Conservation (phyloP, 2,329 filamentous ascomycete genomes). For the Hortaea sp. region DNA sequence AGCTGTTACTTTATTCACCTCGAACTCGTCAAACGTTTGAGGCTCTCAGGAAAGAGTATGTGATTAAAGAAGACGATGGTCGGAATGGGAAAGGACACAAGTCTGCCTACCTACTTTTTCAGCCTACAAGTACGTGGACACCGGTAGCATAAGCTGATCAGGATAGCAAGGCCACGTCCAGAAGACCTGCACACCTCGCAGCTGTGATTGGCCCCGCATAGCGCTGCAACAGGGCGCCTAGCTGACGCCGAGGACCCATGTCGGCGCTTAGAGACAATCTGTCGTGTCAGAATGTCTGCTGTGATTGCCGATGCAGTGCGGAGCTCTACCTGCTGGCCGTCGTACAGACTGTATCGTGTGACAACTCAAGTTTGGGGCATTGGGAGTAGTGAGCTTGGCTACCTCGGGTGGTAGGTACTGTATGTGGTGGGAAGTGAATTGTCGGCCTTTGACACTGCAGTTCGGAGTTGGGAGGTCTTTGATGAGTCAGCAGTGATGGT, state of each 20-base stretch:
- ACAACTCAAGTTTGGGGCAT: too few relatives aligned
- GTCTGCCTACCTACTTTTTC: background rate
- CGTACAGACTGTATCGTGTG: too few relatives aligned
- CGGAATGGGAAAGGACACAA: background rate
- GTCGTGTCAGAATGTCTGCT: too few relatives aligned
- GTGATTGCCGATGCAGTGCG: too few relatives aligned
- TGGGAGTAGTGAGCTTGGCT: too few relatives aligned
- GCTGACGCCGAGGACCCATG: background rate
- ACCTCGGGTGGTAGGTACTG: too few relatives aligned
- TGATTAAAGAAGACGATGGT: background rate
- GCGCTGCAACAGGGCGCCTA: background rate
- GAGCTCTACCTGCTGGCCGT: too few relatives aligned
- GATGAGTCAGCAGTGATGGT: too few relatives aligned
- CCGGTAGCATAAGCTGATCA: background rate
- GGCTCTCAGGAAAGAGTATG: background rate
- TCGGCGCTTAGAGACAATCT: too few relatives aligned
- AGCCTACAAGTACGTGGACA: background rate
- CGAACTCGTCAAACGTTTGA: background rate
- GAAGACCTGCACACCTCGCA: constrained; percentile 3
- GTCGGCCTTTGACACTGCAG: too few relatives aligned
- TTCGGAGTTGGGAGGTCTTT: too few relatives aligned
- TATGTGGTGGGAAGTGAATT: too few relatives aligned
- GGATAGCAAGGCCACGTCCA: constrained; percentile 1
- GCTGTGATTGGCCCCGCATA: constrained; percentile 7
- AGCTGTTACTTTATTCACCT: background rate